Evolutionary conservation across 2,329 filamentous ascomycete genomes (phyloP), one percentile per base, ranked within the genome.

Genomic region (Fragosphaeria purpurea): DNA sequence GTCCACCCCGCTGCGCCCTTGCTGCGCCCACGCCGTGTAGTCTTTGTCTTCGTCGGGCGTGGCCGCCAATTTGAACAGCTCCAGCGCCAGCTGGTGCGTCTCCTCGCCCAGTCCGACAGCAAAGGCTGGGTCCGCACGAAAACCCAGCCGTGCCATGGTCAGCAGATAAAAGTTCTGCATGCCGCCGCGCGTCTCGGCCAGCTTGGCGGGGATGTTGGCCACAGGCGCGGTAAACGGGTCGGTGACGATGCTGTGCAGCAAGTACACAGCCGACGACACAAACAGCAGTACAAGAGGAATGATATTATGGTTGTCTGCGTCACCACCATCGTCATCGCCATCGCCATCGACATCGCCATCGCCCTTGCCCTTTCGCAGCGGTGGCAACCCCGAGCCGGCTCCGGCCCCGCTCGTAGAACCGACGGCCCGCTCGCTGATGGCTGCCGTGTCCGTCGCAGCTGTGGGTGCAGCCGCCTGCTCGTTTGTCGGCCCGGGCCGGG

Each of bases 51-150:
- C 75, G 41, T 95, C 86, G 0, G 88, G 85, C 48, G 86, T 93
- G 30, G 95, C 79, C 3, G 82, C 80, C 54, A 88, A 73, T 63
- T 95, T 88, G 40, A 97, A 66, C 55, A 98, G 71, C 60, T 86
- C 81, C 58, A 91, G 83, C 4, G 93, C 91, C 65, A 84, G 82
- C 56, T 91, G 86, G 84, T 48, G 95, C 84, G 0, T 83, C 83
- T 1, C 74, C 72, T 65, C 96, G 42, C 41, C 44, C 10, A 57
- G 37, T 1, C 54, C 54, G 2, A 41, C 30, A 3, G 51, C 89
- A 33, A 94, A 74, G 9, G 93, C 77, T 7, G 86, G 66, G 34
- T 88, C 80, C 6, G 81, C 83, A 63, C 44, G 51, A 32, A 95
- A 96, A 0, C 87, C 88, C n/a, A 97, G 69, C 41, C 91, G 71